Percentiles rank a stretch among this genome's conserved stretches.
Conservation (phyloP, 148 eudicot genomes). For the Rhododendron ovatum region DNA sequence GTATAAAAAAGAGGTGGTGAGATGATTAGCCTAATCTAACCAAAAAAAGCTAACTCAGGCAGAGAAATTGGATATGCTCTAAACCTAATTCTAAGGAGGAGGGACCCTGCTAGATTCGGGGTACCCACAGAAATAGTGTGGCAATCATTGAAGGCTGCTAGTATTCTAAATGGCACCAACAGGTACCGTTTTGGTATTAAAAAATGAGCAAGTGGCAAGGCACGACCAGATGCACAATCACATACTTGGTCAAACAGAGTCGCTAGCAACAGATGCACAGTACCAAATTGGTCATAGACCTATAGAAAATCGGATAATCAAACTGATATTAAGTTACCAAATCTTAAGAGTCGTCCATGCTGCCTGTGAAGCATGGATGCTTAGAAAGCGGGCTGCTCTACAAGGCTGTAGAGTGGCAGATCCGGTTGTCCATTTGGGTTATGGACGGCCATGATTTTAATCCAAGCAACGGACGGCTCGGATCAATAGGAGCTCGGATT, state of each 20-base stretch:
- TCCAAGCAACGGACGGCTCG: no score
- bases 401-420: no score
- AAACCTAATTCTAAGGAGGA: conserved; percentile 7
- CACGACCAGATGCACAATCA: conserved; percentile 6
- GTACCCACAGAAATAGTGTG: conserved; percentile 20
- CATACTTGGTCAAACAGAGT: conserved; percentile 13
- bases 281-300: background rate
- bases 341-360: background rate
- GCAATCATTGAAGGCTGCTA: conserved; percentile 27
- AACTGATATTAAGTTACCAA: background rate
- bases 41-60: background rate
- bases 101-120: conserved; percentile 20
- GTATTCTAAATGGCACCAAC: background rate
- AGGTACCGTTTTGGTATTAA: background rate
- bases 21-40: conserved; percentile 18
- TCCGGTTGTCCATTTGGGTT: no score
- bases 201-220: background rate
- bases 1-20: background rate
- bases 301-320: background rate
- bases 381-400: background rate
- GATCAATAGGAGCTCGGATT: no score
- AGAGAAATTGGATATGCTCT: background rate
- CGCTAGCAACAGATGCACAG: background rate
- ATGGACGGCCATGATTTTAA: no score
- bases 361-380: background rate